phyloP scores from a whole-genome alignment of 176 grass and related monocot species.

The Avena eriantha region DNA sequence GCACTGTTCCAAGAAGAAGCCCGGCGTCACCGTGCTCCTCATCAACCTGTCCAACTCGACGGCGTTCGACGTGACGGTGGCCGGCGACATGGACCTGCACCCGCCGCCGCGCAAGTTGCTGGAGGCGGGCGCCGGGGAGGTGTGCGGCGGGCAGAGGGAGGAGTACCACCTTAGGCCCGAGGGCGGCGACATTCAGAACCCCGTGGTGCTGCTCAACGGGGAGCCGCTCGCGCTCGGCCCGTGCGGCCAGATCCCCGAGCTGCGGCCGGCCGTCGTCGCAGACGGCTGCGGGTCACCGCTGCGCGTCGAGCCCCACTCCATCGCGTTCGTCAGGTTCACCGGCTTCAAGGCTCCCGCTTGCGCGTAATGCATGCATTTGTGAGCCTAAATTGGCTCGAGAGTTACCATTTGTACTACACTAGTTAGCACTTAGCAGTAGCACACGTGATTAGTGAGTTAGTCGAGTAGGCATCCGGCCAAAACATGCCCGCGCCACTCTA shows the following conservation, averaged over 20 bases:
- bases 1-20: constrained; percentile 62
- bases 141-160: constrained; percentile 50
- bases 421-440: not conserved
- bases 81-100: constrained; percentile 50
- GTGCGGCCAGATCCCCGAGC: constrained; percentile 52
- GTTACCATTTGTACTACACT: not conserved
- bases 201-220: constrained; percentile 61
- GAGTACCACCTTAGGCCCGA: constrained; percentile 63
- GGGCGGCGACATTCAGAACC: constrained; percentile 54
- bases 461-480: not conserved
- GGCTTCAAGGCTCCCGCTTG: constrained; percentile 62
- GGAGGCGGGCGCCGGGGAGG: not conserved
- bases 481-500: not conserved
- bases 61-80: constrained; percentile 52
- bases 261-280: constrained; percentile 37
- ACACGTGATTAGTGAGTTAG: not conserved
- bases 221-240: constrained; percentile 43
- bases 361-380: not conserved
- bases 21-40: constrained; percentile 56
- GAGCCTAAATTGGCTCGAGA: not conserved
- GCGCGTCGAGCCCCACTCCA: constrained; percentile 46
- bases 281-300: constrained; percentile 37
- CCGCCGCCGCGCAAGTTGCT: not conserved
- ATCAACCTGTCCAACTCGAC: constrained; percentile 72
- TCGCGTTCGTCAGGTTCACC: constrained; percentile 51